These are phyloP conservation scores for Trypanosoma scelopori DNA, from an alignment of 208 protist genomes.

Conservation along the genomic window DNA sequence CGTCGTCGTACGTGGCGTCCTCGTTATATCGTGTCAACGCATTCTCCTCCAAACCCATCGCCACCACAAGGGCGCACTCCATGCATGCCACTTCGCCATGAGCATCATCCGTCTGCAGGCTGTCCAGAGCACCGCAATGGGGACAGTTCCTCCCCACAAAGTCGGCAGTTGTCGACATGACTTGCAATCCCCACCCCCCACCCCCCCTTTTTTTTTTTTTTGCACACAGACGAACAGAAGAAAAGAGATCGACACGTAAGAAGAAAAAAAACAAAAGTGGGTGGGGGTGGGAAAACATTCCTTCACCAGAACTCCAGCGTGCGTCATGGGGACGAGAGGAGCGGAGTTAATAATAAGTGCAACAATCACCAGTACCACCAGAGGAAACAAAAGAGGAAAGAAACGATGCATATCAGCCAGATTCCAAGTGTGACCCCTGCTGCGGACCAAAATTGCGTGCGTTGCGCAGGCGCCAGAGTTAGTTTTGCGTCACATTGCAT, in stretches of 20 bases:
- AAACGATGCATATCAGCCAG: background rate
- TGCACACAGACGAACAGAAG: background rate
- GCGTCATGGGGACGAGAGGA: background rate
- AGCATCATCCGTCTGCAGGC: constrained; percentile 67
- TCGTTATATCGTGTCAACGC: constrained; percentile 61
- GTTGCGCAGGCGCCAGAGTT: too few relatives aligned
- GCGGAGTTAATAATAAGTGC: background rate
- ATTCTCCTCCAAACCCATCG: constrained; percentile 82
- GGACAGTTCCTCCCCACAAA: constrained; percentile 77
- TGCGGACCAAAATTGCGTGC: too few relatives aligned
- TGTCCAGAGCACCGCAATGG: constrained; percentile 71
- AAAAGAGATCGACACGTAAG: background rate
- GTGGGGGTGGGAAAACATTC: background rate
- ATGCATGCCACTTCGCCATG: constrained; percentile 81
- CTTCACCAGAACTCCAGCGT: background rate
- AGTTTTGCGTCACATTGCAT: too few relatives aligned
- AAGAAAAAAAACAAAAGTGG: too few relatives aligned
- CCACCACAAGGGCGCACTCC: constrained; percentile 70
- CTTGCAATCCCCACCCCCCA: background rate
- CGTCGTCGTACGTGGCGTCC: constrained; percentile 70
- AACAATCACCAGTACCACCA: background rate
- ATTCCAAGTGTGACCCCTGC: too few relatives aligned
- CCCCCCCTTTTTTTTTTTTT: too few relatives aligned
- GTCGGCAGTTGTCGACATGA: constrained; percentile 65
- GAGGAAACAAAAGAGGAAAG: background rate